A percentile compares a stretch with the other conserved stretches of the same genome.
Conservation (phyloP, 805 yeast species). For the Pichia rugopelliculosa region DNA sequence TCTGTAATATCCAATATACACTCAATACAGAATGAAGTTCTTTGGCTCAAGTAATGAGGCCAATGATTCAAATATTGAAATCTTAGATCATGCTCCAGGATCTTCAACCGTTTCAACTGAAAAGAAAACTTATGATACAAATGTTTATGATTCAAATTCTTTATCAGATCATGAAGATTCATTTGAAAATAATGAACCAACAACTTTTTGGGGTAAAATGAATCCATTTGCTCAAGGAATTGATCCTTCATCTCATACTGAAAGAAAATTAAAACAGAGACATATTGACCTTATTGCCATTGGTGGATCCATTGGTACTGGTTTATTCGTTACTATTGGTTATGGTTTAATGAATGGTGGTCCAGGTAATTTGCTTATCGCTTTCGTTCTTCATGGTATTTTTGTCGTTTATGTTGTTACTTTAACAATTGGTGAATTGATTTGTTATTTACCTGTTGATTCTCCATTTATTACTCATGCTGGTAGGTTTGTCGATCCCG, state of each 20-base stretch:
- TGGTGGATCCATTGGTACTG: slow-evolving; percentile 81
- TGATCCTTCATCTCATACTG: slow-evolving; percentile 11
- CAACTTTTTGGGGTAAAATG: neutral
- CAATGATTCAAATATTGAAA: neutral
- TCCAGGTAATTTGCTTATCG: slow-evolving; percentile 58
- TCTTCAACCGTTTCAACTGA: neutral
- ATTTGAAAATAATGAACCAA: neutral
- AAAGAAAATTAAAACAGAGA: slow-evolving; percentile 50
- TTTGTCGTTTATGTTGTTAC: slow-evolving; percentile 62
- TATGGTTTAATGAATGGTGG: slow-evolving; percentile 59
- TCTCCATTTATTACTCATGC: slow-evolving; percentile 74
- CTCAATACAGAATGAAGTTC: neutral
- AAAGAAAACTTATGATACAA: neutral
- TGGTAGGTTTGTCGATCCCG: slow-evolving; percentile 68
- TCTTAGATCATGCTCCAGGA: neutral
- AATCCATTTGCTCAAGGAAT: neutral
- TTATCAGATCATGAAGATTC: neutral
- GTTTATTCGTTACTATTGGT: slow-evolving; percentile 68
- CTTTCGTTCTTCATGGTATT: slow-evolving; percentile 57
- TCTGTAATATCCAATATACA: too few species aligned
- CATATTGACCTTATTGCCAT: slow-evolving; percentile 76
- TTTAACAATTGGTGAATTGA: slow-evolving; percentile 70
- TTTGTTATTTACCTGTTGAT: slow-evolving; percentile 64
- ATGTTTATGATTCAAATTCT: neutral
- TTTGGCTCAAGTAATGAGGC: neutral